phyloP scores from a whole-genome alignment of 2,329 filamentous ascomycete genomes.

The Phoma sp. region DNA sequence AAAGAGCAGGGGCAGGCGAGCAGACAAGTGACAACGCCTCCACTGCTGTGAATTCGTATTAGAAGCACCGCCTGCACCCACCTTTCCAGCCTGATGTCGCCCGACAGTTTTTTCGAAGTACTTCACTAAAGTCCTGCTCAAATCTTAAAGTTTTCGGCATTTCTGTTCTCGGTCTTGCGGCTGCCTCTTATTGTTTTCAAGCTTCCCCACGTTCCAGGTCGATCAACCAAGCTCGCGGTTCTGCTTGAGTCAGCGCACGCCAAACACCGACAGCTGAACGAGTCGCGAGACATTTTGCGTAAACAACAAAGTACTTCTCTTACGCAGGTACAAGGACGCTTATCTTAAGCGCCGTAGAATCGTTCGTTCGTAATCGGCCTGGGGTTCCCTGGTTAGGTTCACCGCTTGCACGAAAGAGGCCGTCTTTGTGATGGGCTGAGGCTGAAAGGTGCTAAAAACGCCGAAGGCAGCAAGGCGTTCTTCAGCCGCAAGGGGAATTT shows the following conservation, averaged over 20 bases:
- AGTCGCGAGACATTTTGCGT: not conserved
- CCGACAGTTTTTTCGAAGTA: not conserved
- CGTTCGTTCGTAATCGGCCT: not conserved
- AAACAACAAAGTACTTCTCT: not conserved
- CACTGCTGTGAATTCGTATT: constrained; percentile 14
- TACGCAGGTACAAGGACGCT: not conserved
- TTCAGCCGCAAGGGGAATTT: constrained; percentile 20
- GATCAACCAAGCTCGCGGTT: not conserved
- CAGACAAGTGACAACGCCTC: constrained; percentile 16
- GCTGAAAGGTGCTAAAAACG: constrained; percentile 23
- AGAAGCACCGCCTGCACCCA: constrained; percentile 9
- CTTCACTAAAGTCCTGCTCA: not conserved
- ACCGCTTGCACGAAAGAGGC: not conserved
- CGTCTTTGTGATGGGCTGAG: constrained; percentile 16
- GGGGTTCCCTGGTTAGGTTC: not conserved
- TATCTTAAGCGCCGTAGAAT: not conserved
- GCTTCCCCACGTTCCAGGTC: not conserved
- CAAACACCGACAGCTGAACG: not conserved
- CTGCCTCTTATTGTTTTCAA: not conserved
- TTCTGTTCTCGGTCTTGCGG: not conserved
- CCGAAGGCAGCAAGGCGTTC: constrained; percentile 23
- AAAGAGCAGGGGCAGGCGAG: constrained; percentile 21
- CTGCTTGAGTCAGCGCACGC: not conserved
- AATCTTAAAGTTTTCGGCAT: not conserved
- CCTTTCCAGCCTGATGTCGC: constrained; percentile 7